Base-by-base conservation (phyloP, 1,284 basidiomycete species). In the Cystobasidium sp. region DNA sequence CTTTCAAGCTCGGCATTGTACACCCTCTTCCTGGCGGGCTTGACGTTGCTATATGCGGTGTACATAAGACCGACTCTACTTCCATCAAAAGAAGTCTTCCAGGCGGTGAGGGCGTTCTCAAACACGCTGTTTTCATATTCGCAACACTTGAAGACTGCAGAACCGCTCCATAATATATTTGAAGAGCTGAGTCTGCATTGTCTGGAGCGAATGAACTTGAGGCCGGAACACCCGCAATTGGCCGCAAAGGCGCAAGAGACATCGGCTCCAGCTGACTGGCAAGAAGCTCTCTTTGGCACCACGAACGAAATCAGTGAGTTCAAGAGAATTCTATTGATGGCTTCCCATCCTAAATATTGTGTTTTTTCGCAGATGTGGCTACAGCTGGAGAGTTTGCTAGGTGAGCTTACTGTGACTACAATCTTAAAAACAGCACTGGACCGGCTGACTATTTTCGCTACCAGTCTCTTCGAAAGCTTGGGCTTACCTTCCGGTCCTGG, bases 101-200 rank as follows among this genome's bases (percentile, higher is more conserved):
- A 51, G 47, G 47, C 47, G 16, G 47, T 20, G 3, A 1, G 47
- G 16, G 47, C 47, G 16, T 51, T 51, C 47, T 51, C 47, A 14
- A 51, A 51, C 47, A 51, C 47, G 14, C 47, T 51, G 16, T 51
- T 51, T 51, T 51, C 47, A 51, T 51, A 51, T 51, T 51, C 47
- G 47, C 47, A 51, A 51, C 14, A 51, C 20, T 51, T 51, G 47
- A 51, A 51, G 20, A 51, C 20, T 14, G 47, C 47, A 3, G 47
- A 51, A 20, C 47, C 47, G 1, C 47, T 51, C 3, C 20, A 51
- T 20, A 20, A 51, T 3, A 14, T 51, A 16, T 51, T 51, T 20
- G 47, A 51, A 51, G 47, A 51, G 14, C 47, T 51, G 47, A 51
- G 47, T 51, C 47, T 51, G 3, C 47, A 51, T 16, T 51, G 47